Evolutionary conservation across 441 rosid genomes (phyloP).

Genomic region (Biscutella laevigata): DNA sequence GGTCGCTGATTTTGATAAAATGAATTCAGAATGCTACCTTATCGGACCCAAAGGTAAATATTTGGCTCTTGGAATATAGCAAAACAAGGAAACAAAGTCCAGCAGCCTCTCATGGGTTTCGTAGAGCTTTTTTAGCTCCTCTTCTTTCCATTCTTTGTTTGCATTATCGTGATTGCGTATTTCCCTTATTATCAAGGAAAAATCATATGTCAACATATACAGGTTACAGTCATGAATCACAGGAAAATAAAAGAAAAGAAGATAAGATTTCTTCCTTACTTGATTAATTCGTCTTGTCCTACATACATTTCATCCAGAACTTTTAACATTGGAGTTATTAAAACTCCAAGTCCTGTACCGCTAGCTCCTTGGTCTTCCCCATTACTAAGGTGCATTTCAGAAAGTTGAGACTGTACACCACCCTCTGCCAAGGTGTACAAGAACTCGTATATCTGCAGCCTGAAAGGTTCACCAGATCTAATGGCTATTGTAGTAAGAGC

Average conservation of each 20-base stretch:
- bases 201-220: neutral
- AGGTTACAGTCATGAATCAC: neutral
- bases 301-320: constrained; percentile 96
- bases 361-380: constrained; percentile 99
- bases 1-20: neutral
- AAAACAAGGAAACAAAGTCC: constrained; percentile 90
- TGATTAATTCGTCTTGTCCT: constrained; percentile 95
- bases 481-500: constrained; percentile 98
- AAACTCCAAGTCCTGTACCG: constrained; percentile 94
- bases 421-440: constrained; percentile 93
- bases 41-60: constrained; percentile 94
- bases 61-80: constrained; percentile 94
- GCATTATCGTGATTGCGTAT: constrained; percentile 92
- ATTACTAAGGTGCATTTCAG: constrained; percentile 94
- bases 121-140: constrained; percentile 87
- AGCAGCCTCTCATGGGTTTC: constrained; percentile 93
- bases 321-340: constrained; percentile 90
- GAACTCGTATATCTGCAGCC: constrained; percentile 96
- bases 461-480: constrained; percentile 97
- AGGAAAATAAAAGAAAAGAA: neutral
- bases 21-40: constrained; percentile 45
- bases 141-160: constrained; percentile 96
- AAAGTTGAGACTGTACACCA: constrained; percentile 95
- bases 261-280: constrained; percentile 40
- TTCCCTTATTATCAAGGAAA: constrained; percentile 48